Conservation (phyloP, 192 early-diverging fungal species). For the Rhizoclosmatium sp. region DNA sequence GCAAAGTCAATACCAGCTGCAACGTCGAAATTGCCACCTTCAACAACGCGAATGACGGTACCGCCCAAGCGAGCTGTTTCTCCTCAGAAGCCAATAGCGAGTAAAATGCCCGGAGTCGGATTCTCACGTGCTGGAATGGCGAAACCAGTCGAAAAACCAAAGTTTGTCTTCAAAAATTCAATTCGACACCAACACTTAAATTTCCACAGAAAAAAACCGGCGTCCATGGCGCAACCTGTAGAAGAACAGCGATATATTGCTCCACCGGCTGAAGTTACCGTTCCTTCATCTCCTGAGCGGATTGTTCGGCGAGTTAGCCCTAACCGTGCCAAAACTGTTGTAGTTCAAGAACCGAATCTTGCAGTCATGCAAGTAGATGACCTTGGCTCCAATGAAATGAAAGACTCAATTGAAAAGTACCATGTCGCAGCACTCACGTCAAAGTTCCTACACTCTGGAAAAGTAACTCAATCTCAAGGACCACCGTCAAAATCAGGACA, state of each 20-base stretch:
- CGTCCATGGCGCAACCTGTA: background rate
- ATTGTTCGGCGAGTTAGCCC: background rate
- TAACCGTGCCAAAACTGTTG: background rate
- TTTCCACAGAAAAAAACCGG: background rate
- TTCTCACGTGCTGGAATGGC: conserved; percentile 18
- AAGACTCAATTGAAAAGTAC: conserved; percentile 23
- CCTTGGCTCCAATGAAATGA: conserved; percentile 1
- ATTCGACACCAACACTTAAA: background rate
- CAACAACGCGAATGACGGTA: background rate
- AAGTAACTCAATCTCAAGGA: conserved; percentile 16
- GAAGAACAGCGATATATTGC: background rate
- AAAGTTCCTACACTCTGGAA: conserved; percentile 30
- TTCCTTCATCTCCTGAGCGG: background rate
- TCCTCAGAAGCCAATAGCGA: background rate
- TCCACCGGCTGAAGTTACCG: background rate
- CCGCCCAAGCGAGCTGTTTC: background rate
- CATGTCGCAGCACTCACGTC: conserved; percentile 21
- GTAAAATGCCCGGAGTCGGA: conserved; percentile 16
- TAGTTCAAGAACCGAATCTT: background rate
- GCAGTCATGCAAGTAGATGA: background rate
- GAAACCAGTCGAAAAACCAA: background rate
- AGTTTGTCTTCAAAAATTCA: background rate
- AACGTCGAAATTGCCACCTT: too few relatives aligned
- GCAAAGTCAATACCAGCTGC: background rate
- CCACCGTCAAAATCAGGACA: background rate